Evolutionary conservation across 306 rosid species (phyloP).

Genomic region (Dalbergia oliveri): DNA sequence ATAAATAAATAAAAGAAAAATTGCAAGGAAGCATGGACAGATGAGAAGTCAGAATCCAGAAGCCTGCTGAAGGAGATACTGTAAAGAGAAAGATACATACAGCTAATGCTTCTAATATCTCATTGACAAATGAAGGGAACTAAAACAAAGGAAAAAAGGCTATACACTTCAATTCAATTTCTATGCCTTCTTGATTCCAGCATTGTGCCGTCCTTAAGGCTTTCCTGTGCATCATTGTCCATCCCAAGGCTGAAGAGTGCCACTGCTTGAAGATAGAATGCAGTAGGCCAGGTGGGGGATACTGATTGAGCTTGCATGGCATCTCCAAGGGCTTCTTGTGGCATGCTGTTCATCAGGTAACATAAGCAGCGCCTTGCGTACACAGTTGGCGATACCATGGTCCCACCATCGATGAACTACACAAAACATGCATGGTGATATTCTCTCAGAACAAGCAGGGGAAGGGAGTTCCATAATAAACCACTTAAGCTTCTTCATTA

Average conservation of each 20-base stretch:
- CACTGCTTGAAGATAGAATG: constrained; percentile 90
- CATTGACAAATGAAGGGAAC: constrained; percentile 26
- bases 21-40: neutral
- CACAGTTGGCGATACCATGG: constrained; percentile 85
- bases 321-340: constrained; percentile 92
- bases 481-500: neutral
- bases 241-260: constrained; percentile 88
- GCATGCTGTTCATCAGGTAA: constrained; percentile 78
- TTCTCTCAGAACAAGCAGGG: neutral
- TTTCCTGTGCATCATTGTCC: constrained; percentile 89
- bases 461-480: neutral
- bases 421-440: constrained; percentile 13
- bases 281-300: constrained; percentile 80
- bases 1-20: neutral
- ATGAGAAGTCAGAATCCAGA: neutral
- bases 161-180: constrained; percentile 61
- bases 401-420: constrained; percentile 86
- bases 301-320: constrained; percentile 91
- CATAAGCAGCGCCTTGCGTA: constrained; percentile 85
- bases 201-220: constrained; percentile 80
- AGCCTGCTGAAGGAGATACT: neutral
- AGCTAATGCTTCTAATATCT: constrained; percentile 27
- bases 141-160: constrained; percentile 36
- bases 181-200: constrained; percentile 69
- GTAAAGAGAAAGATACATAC: constrained; percentile 25